phyloP scores from a whole-genome alignment of 352 stramenopile genomes.

The Pythium pyrilobum region DNA sequence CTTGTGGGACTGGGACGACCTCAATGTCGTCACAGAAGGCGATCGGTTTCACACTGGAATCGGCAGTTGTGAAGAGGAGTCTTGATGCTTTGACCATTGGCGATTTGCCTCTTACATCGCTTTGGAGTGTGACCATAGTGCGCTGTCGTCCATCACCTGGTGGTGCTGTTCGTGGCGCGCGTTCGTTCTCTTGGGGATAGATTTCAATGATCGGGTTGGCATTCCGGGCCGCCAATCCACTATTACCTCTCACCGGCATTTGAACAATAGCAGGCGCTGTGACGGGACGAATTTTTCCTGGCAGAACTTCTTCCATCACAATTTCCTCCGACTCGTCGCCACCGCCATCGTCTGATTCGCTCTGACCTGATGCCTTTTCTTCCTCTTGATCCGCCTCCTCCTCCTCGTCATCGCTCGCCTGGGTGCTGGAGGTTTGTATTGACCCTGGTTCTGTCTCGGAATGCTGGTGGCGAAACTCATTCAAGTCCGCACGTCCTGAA shows the following conservation, averaged over 20 bases:
- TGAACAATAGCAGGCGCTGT: constrained; percentile 9
- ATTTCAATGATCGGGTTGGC: too few species aligned
- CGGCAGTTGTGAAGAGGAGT: constrained; percentile 53
- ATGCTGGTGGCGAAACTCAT: background rate
- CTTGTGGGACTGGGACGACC: constrained; percentile 18
- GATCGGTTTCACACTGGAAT: constrained; percentile 60
- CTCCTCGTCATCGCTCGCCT: background rate
- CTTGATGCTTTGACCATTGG: constrained; percentile 6
- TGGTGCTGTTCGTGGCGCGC: constrained; percentile 1
- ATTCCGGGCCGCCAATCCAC: too few species aligned
- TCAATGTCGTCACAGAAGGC: constrained; percentile 52
- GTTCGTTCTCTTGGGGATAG: too few species aligned
- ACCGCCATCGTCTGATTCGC: constrained; percentile 2
- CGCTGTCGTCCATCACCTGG: background rate
- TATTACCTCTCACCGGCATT: too few species aligned
- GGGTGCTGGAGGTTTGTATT: background rate
- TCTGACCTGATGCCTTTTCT: background rate
- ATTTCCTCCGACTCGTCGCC: background rate
- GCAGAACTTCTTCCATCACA: background rate
- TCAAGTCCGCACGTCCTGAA: background rate
- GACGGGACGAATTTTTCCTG: constrained; percentile 9
- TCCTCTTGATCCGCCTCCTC: too few species aligned
- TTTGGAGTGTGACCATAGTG: background rate
- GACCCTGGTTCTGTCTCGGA: background rate
- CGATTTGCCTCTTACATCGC: background rate